phyloP scores from a whole-genome alignment of 2,329 filamentous ascomycete species.

The Fusarium napiforme region DNA sequence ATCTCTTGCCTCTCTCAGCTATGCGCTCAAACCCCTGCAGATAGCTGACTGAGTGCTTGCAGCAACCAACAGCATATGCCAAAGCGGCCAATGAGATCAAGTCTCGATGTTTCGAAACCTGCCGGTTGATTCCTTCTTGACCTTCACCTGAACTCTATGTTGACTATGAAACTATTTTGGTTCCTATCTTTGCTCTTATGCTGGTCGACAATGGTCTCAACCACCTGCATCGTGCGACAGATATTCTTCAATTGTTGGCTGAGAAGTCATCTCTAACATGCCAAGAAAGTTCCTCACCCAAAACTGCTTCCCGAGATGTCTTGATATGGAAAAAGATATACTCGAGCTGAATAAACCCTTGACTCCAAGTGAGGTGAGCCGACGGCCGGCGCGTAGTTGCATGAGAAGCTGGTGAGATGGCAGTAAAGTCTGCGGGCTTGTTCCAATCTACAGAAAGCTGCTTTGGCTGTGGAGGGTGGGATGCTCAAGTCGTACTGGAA shows the following conservation, averaged over 20 bases:
- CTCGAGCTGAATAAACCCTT: neutral
- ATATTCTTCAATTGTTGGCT: neutral
- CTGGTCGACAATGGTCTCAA: neutral
- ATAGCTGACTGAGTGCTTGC: slow-evolving; percentile 27
- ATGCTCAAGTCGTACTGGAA: neutral
- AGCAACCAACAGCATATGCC: slow-evolving; percentile 44
- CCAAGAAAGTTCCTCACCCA: neutral
- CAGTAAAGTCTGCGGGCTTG: neutral
- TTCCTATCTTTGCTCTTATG: neutral
- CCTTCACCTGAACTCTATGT: neutral
- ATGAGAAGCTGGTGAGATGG: neutral
- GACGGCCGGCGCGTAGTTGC: slow-evolving; percentile 26
- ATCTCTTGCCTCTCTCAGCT: neutral
- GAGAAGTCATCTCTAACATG: neutral
- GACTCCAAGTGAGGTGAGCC: neutral
- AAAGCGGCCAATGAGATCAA: slow-evolving; percentile 50
- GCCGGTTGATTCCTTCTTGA: neutral
- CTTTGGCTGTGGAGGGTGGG: neutral
- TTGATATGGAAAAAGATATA: neutral
- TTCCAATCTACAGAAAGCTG: neutral
- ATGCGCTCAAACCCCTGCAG: slow-evolving; percentile 21
- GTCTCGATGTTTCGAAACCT: slow-evolving; percentile 10
- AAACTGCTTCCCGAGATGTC: neutral
- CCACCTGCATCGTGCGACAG: neutral
- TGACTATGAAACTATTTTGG: neutral